A percentile compares a stretch with the other conserved stretches of the same genome.
These are phyloP conservation scores for Emydomyces testavorans DNA, from an alignment of 2,329 filamentous ascomycete species.

Conservation along the genomic window DNA sequence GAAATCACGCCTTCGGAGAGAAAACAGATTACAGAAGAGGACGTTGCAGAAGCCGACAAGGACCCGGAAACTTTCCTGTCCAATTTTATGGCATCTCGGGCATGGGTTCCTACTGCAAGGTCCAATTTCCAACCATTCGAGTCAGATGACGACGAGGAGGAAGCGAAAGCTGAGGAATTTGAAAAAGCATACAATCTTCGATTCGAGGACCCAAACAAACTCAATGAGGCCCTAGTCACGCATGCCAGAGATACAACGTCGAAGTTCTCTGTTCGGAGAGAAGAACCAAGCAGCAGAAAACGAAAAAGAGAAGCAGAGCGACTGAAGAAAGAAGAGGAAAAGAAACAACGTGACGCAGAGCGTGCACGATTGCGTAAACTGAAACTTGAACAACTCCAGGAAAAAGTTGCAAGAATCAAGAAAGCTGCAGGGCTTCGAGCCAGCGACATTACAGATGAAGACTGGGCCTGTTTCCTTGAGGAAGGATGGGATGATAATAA, in stretches of 20 bases:
- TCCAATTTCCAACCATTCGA: conserved; percentile 70
- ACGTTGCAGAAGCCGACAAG: conserved; percentile 67
- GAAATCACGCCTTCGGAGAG: conserved; percentile 20
- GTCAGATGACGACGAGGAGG: conserved; percentile 74
- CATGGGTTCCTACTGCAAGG: conserved; percentile 64
- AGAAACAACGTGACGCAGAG: conserved; percentile 63
- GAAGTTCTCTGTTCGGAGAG: conserved; percentile 71
- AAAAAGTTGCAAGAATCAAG: conserved; percentile 77
- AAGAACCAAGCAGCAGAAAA: conserved; percentile 65
- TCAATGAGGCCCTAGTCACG: conserved; percentile 76
- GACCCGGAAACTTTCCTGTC: conserved; percentile 88
- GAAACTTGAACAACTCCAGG: conserved; percentile 81
- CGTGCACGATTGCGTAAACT: conserved; percentile 73
- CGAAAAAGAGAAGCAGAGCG: conserved; percentile 67
- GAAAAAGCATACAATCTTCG: conserved; percentile 92
- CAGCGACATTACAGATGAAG: conserved; percentile 56
- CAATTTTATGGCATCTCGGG: conserved; percentile 84
- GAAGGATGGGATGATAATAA: conserved; percentile 77
- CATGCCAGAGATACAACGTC: conserved; percentile 79
- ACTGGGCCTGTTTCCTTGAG: conserved; percentile 76
- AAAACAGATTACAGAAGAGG: conserved; percentile 46
- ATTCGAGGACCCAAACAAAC: conserved; percentile 81
- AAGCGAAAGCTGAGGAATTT: conserved; percentile 67
- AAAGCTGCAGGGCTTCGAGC: conserved; percentile 71
- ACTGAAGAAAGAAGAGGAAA: conserved; percentile 66